phyloP scores from a whole-genome alignment of 1,284 basidiomycete species.

The Ganoderma meredithae region DNA sequence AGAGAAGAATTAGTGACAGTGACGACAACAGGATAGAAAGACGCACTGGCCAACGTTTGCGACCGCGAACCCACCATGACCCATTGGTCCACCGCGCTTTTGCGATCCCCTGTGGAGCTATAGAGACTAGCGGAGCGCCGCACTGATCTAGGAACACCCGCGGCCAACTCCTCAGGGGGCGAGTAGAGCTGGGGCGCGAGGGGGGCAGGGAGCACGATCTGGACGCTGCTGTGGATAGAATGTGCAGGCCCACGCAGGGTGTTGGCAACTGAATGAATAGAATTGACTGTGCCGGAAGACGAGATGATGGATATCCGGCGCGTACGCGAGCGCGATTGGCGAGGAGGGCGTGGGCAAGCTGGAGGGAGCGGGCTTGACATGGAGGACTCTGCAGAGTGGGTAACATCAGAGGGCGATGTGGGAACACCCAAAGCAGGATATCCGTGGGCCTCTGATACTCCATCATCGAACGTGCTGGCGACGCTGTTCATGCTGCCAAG shows the following conservation, averaged over 20 bases:
- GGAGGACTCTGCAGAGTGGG: conserved; percentile 33
- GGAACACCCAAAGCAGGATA: conserved; percentile 3
- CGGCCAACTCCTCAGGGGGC: conserved; percentile 5
- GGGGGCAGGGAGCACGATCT: conserved; percentile 68
- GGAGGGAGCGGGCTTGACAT: conserved; percentile 23
- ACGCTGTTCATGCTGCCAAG: conserved; percentile 33
- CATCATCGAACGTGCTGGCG: conserved; percentile 29
- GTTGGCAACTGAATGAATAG: conserved; percentile 38
- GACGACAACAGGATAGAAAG: conserved; percentile 2
- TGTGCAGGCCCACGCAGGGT: conserved; percentile 58
- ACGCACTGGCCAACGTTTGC: conserved; percentile 23
- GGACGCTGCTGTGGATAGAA: conserved; percentile 58
- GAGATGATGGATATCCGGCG: conserved; percentile 50
- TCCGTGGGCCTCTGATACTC: conserved; percentile 15
- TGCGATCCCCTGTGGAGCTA: conserved; percentile 26
- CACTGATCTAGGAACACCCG: neutral
- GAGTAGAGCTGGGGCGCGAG: conserved; percentile 50
- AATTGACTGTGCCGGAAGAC: conserved; percentile 42
- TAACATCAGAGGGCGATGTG: conserved; percentile 29
- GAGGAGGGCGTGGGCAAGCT: conserved; percentile 31
- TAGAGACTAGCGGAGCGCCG: conserved; percentile 26
- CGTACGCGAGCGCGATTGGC: conserved; percentile 27
- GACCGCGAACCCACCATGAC: conserved; percentile 33
- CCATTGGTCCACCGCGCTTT: conserved; percentile 42
- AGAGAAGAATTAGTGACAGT: neutral